Base-by-base conservation (phyloP, 192 early-diverging fungal genomes). In the Gamsiella multidivaricata region DNA sequence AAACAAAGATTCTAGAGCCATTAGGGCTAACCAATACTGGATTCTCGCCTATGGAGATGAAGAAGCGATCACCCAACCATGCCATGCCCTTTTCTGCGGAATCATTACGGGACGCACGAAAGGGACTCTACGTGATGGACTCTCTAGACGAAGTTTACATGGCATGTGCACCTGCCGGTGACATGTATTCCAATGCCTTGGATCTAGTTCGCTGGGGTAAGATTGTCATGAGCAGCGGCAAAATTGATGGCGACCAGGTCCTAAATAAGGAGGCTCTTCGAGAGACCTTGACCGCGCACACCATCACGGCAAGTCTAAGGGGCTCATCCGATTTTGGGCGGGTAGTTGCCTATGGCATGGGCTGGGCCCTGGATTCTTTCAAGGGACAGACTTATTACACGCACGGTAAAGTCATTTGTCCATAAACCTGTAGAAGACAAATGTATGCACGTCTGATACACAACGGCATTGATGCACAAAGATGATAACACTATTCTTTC, bases 41-140 rank as follows among this genome's bases (percentile, higher is more conserved):
- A n/a, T 54, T 65, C 28, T 65, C 50, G 5, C 52, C 33, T 8
- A 34, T 34, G 36, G 43, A 28, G 28, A 47, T 60, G 58, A 33
- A 36, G 43, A 39, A 39, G 37, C 29, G 46, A 8, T 18, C 11
- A 1, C 20, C 5, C 0, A 47, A 60, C 58, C 42, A 60, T 10
- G 58, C 58, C 2, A 9, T 26, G n/a, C 58, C 58, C 0, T 46
- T 26, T n/a, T 8, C 2, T 20, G 39, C 58, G 5, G 26, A 43
- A 10, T 60, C 58, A 3, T 60, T 43, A 11, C 14, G 23, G 29
- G 4, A 60, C 5, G 58, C 58, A n/a, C 39, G 46, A 20, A 26
- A 3, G 3, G 58, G 58, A 3, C 26, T 26, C 15, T 60, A 46
- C n/a, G 25, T 12, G 11, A 4, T n/a, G n/a, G 26, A 17, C 3